A percentile compares a stretch with the other conserved stretches of the same genome.
Conservation (phyloP, 495 filamentous ascomycete genomes). For the Xylaria palmicola region DNA sequence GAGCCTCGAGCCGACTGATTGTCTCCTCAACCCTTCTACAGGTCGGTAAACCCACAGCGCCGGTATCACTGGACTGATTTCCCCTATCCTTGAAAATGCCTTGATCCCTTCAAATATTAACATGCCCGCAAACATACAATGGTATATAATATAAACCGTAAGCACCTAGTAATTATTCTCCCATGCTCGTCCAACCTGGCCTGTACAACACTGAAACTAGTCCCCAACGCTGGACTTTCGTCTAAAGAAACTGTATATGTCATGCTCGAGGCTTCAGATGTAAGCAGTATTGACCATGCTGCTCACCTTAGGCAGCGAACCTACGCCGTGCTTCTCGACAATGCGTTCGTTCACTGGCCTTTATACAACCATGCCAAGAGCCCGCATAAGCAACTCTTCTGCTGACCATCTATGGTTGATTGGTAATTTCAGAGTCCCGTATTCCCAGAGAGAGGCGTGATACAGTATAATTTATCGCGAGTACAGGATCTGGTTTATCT, state of each 20-base stretch:
- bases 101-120: slow-evolving; percentile 15
- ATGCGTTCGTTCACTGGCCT: not conserved
- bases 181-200: not conserved
- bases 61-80: slow-evolving; percentile 18
- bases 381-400: not conserved
- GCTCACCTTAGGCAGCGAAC: not conserved
- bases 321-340: not conserved
- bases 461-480: not conserved
- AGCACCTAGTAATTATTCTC: slow-evolving; percentile 5
- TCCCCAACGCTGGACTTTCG: not conserved
- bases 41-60: slow-evolving; percentile 17
- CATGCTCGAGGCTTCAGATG: not conserved
- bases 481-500: not conserved
- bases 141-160: slow-evolving; percentile 14
- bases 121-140: slow-evolving; percentile 20
- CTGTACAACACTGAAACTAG: slow-evolving; percentile 11
- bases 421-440: not conserved
- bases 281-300: slow-evolving; percentile 3
- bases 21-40: slow-evolving; percentile 1
- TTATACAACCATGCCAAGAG: not conserved
- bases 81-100: slow-evolving; percentile 21
- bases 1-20: slow-evolving; percentile 4
- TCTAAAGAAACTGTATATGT: not conserved
- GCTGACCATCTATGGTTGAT: not conserved
- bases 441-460: not conserved